A percentile compares a stretch with the other conserved stretches of the same genome.
Conservation (phyloP, 2,329 filamentous ascomycete species). For the Colletotrichum chlorophyti region DNA sequence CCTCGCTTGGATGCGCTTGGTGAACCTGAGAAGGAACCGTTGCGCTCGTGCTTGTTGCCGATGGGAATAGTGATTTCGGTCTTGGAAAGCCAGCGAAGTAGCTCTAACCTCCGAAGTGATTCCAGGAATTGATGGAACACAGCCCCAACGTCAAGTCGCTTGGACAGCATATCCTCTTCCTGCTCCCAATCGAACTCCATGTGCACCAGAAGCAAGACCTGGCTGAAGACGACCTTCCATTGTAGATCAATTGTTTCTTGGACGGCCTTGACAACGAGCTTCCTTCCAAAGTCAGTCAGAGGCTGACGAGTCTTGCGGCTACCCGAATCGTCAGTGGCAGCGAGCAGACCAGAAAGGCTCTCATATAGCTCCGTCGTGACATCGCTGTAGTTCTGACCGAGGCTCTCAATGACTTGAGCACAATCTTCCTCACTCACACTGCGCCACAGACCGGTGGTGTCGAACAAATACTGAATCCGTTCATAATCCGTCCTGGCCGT, state of each 20-base stretch:
- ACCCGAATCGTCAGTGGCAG: conserved; percentile 48
- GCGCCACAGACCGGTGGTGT: conserved; percentile 78
- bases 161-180: conserved; percentile 69
- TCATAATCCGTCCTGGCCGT: conserved; percentile 73
- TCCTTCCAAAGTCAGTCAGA: conserved; percentile 78
- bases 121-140: conserved; percentile 74
- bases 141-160: conserved; percentile 68
- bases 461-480: conserved; percentile 79
- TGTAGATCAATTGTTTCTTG: conserved; percentile 80
- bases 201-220: conserved; percentile 83
- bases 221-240: conserved; percentile 78
- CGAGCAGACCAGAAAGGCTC: conserved; percentile 55
- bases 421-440: conserved; percentile 85
- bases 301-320: conserved; percentile 55
- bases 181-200: conserved; percentile 84
- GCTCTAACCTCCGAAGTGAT: conserved; percentile 75
- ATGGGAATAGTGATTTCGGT: conserved; percentile 62
- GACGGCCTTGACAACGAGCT: conserved; percentile 75
- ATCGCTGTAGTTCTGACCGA: conserved; percentile 70
- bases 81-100: conserved; percentile 73
- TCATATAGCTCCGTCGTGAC: conserved; percentile 63
- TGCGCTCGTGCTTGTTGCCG: conserved; percentile 46
- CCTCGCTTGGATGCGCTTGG: conserved; percentile 46
- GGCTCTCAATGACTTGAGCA: conserved; percentile 68
- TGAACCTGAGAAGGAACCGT: conserved; percentile 40